Conservation (phyloP, 495 filamentous ascomycete genomes). For the Cenococcum geophilum region DNA sequence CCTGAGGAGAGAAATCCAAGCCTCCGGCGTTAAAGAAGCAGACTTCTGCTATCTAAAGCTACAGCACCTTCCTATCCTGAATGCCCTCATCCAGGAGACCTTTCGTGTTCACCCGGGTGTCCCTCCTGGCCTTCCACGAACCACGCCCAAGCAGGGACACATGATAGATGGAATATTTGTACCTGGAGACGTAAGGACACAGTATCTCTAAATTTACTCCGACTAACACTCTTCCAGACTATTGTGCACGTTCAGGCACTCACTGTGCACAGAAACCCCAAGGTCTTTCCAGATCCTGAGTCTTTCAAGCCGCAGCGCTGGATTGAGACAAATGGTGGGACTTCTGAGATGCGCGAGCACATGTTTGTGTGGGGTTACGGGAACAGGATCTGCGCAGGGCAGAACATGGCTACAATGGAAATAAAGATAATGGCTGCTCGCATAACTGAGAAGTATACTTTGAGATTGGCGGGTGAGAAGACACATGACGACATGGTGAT, state of each 20-base stretch:
- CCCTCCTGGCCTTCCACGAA: neutral
- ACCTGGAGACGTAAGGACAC: neutral
- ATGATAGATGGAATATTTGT: conserved; percentile 11
- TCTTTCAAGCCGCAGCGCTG: conserved; percentile 3
- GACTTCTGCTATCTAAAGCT: conserved; percentile 29
- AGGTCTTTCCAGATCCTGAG: conserved; percentile 5
- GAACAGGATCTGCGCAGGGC: neutral
- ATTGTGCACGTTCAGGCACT: neutral
- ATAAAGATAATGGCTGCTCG: conserved; percentile 6
- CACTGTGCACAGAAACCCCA: conserved; percentile 7
- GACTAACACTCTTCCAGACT: too few relatives aligned
- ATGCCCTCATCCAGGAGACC: conserved; percentile 2
- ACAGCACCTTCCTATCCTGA: conserved; percentile 33
- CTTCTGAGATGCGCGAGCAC: conserved; percentile 1
- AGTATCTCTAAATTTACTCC: too few relatives aligned
- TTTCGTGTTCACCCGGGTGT: conserved; percentile 5
- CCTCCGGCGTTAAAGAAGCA: conserved; percentile 11
- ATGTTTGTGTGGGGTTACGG: conserved; percentile 8
- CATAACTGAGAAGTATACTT: too few relatives aligned
- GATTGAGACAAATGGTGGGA: neutral
- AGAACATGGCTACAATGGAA: conserved; percentile 10
- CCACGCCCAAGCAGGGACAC: conserved; percentile 2
- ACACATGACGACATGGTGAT: too few relatives aligned
- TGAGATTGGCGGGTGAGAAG: too few relatives aligned
- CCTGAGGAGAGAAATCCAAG: conserved; percentile 22